A percentile compares a stretch with the other conserved stretches of the same genome.
phyloP scores from a whole-genome alignment of 2,329 filamentous ascomycete genomes.

The Aspergillus novoparasiticus region DNA sequence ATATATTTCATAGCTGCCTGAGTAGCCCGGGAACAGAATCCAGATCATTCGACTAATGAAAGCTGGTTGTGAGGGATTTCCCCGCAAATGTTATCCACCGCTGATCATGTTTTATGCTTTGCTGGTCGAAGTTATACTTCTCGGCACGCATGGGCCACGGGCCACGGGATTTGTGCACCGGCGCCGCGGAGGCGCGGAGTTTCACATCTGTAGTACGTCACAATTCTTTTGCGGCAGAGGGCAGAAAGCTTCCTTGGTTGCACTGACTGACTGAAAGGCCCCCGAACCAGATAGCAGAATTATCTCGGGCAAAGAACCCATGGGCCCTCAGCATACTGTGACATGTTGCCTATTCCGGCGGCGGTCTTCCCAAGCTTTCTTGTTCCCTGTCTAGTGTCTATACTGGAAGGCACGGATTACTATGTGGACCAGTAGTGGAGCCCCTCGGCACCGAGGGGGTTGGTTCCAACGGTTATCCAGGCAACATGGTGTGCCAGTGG shows the following conservation, averaged over 20 bases:
- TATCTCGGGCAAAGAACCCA: not conserved
- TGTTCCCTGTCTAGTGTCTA: not conserved
- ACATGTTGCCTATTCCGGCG: not conserved
- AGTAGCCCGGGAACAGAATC: too few relatives aligned
- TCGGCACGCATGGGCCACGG: not conserved
- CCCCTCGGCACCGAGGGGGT: not conserved
- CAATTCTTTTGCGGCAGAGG: not conserved
- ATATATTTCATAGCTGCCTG: not conserved
- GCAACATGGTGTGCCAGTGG: not conserved
- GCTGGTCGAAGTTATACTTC: not conserved
- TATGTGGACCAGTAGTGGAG: not conserved
- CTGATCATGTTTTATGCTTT: not conserved
- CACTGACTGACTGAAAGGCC: too few relatives aligned
- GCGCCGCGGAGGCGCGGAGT: conserved; percentile 3
- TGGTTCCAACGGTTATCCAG: not conserved
- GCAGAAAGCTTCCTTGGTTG: not conserved
- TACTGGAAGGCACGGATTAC: too few relatives aligned
- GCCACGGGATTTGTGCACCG: not conserved
- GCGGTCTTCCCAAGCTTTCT: not conserved
- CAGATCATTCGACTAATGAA: not conserved
- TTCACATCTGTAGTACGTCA: not conserved
- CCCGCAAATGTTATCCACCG: not conserved
- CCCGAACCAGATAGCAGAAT: not conserved
- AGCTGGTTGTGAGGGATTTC: not conserved
- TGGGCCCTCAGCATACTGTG: not conserved